Evolutionary conservation across 352 stramenopile species (phyloP), one percentile per base, ranked within the genome.

Genomic region (Globisporangium echinulatum): DNA sequence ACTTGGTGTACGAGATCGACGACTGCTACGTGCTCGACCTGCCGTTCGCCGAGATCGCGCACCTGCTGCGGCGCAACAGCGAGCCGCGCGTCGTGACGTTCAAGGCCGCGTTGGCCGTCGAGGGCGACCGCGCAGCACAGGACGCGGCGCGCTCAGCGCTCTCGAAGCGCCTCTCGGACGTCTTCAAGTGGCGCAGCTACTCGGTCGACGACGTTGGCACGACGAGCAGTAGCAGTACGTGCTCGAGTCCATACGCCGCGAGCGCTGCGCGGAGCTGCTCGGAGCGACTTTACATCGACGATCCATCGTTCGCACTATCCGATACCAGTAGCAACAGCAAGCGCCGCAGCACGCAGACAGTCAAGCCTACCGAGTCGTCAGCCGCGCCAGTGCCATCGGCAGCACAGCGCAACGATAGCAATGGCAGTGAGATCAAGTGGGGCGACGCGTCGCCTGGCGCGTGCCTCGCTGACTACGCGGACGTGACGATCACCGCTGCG

Each of bases 1-100:
- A 75, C 38, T 44, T 88, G 17, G 61, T 92, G 4, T 78, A 83
- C 59, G 70, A 89, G 57, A 85, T 92, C 33, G 79, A 89, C 44
- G 62, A 82, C 43, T 81, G 67, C 56, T 71, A 73, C 51, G 80
- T 90, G 2, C 49, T 76, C 0, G 68, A 78, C 15, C 49, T 88
- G 25, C 56, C 79, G 14, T 88, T 90, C 53, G 73, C 68, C 7
- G 79, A 92, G 47, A 87, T 90, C 48, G 64, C 75, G 5, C 73
- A 85, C 36, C 64, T 86, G 40, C 54, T 92, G 7, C 72, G 71
- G 13, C 67, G 76, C 5, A 88, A 82, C 59, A 67, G 59, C 15
- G 65, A 82, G 5, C 38, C 58, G 4, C 79, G 72, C 39, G 55
- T 75, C 6, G 67, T 92, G 33, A 77, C 76, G 7, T 89, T 92